Conservation (phyloP, 2,329 filamentous ascomycete species). For the Cordyceps cicadae region DNA sequence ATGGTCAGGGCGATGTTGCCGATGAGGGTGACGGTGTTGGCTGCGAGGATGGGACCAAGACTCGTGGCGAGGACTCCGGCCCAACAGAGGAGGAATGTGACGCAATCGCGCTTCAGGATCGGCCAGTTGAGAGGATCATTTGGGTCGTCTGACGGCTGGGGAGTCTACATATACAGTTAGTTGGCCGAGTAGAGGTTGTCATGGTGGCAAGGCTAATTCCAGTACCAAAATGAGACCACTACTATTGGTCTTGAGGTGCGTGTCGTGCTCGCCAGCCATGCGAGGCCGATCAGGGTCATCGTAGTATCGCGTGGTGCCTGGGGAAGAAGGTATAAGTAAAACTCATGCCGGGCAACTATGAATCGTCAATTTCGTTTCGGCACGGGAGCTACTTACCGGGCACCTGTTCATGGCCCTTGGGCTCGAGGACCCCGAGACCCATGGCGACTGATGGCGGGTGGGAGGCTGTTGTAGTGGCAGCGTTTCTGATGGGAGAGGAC, state of each 20-base stretch:
- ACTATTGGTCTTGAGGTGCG: slow-evolving; percentile 62
- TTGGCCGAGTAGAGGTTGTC: neutral
- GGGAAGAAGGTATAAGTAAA: neutral
- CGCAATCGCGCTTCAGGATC: slow-evolving; percentile 73
- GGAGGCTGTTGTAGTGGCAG: neutral
- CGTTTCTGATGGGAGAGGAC: neutral
- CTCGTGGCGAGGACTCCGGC: slow-evolving; percentile 76
- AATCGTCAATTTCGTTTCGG: neutral
- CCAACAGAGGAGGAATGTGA: slow-evolving; percentile 69
- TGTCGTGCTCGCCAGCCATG: slow-evolving; percentile 27
- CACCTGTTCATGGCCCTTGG: slow-evolving; percentile 57
- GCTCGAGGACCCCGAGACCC: slow-evolving; percentile 62
- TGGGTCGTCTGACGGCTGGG: slow-evolving; percentile 83
- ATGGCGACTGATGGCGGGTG: slow-evolving; percentile 19
- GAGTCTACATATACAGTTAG: slow-evolving; percentile 34
- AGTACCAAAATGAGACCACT: slow-evolving; percentile 70
- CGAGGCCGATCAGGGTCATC: slow-evolving; percentile 47
- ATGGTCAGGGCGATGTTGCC: slow-evolving; percentile 58
- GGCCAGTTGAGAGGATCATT: slow-evolving; percentile 86
- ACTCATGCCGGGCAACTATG: neutral
- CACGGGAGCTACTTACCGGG: slow-evolving; percentile 49
- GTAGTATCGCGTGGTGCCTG: slow-evolving; percentile 57
- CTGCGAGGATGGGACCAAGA: slow-evolving; percentile 77
- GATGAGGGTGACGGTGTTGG: slow-evolving; percentile 73
- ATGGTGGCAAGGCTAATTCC: neutral